Percentiles rank a stretch among this genome's conserved stretches.
Conservation (phyloP, 192 early-diverging fungal species). For the Coemansia sp. region DNA sequence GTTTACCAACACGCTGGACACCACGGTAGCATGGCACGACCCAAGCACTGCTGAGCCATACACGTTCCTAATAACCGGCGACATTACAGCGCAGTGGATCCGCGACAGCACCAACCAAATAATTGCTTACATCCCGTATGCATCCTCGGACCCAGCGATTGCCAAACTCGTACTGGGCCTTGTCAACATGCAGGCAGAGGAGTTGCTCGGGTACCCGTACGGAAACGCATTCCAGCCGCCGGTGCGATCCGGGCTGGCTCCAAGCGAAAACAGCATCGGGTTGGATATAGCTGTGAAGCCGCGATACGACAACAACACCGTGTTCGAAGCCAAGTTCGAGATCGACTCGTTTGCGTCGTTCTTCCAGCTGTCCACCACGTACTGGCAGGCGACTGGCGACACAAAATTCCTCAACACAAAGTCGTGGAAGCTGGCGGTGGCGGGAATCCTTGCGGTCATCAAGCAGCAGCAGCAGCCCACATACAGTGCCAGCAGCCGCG, state of each 20-base stretch:
- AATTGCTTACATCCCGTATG: slow-evolving; percentile 56
- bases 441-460: slow-evolving; percentile 43
- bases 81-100: slow-evolving; percentile 72
- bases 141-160: slow-evolving; percentile 35
- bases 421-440: slow-evolving; percentile 56
- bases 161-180: slow-evolving; percentile 57
- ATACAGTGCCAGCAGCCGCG: slow-evolving; percentile 4
- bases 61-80: slow-evolving; percentile 70
- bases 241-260: slow-evolving; percentile 32
- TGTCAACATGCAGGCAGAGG: slow-evolving; percentile 59
- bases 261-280: slow-evolving; percentile 31
- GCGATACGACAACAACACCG: slow-evolving; percentile 22
- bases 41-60: slow-evolving; percentile 38
- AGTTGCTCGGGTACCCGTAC: slow-evolving; percentile 49
- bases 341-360: slow-evolving; percentile 69
- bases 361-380: slow-evolving; percentile 56
- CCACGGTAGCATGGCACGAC: slow-evolving; percentile 62
- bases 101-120: slow-evolving; percentile 73
- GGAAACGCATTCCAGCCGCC: slow-evolving; percentile 69
- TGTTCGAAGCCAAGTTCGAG: slow-evolving; percentile 66
- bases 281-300: slow-evolving; percentile 22
- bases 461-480: slow-evolving; percentile 45
- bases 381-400: slow-evolving; percentile 57
- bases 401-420: slow-evolving; percentile 28
- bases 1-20: slow-evolving; percentile 71